Percentiles rank a stretch among this genome's conserved stretches.
phyloP scores from a whole-genome alignment of 83 land plant genomes.

The Thuja plicata region DNA sequence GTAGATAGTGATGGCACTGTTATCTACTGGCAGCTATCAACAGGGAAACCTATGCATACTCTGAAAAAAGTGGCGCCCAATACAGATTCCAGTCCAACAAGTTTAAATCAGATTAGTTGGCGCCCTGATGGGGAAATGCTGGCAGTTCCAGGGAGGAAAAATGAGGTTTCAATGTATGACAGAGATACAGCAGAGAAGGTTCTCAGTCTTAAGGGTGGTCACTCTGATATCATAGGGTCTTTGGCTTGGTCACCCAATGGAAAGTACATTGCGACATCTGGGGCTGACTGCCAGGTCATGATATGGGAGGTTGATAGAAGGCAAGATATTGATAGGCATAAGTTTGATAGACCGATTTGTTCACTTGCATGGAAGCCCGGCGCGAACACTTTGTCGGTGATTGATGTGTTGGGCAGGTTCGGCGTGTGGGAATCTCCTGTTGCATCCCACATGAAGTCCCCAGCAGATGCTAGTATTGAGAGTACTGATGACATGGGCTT shows the following conservation, averaged over 20 bases:
- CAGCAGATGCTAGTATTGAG: conserved; percentile 47
- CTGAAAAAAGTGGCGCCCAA: conserved; percentile 67
- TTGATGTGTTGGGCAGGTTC: conserved; percentile 79
- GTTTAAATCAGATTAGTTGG: conserved; percentile 66
- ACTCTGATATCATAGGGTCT: conserved; percentile 47
- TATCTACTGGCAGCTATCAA: conserved; percentile 71
- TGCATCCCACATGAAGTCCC: conserved; percentile 80
- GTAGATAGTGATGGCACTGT: conserved; percentile 72
- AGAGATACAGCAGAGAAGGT: conserved; percentile 89
- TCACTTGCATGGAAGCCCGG: conserved; percentile 81
- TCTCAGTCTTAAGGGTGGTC: conserved; percentile 80
- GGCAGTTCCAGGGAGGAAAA: conserved; percentile 79
- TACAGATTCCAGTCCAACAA: conserved; percentile 31
- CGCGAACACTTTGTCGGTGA: conserved; percentile 81
- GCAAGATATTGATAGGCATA: conserved; percentile 76
- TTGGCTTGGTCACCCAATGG: conserved; percentile 92
- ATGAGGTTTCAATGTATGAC: conserved; percentile 84
- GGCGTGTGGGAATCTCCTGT: conserved; percentile 81
- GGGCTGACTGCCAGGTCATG: conserved; percentile 69
- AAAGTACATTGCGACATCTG: conserved; percentile 82
- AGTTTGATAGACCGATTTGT: conserved; percentile 66
- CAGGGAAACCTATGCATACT: conserved; percentile 65
- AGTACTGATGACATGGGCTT: conserved; percentile 22
- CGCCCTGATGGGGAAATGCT: conserved; percentile 84
- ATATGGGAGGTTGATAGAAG: conserved; percentile 81